Evolutionary conservation across 768 basidiomycete genomes (phyloP).

Genomic region (Amanita rubescens): DNA sequence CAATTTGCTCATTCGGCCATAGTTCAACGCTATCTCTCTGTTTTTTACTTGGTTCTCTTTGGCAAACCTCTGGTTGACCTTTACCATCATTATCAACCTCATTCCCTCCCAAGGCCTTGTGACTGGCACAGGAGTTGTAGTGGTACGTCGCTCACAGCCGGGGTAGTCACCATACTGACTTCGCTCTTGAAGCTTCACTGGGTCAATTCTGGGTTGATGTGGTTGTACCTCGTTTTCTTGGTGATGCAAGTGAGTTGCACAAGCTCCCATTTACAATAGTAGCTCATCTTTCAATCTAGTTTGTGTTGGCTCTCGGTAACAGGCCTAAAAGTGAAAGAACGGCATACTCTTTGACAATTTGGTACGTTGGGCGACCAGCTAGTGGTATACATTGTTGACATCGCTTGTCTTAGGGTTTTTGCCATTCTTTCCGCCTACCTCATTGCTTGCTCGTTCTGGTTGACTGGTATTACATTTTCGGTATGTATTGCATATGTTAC

Average conservation of each 20-base stretch:
- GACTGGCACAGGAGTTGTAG: background rate
- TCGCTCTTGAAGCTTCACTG: conserved; percentile 38
- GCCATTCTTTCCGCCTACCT: conserved; percentile 80
- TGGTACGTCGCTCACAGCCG: conserved; percentile 59
- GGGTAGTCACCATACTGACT: conserved; percentile 45
- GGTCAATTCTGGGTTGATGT: conserved; percentile 77
- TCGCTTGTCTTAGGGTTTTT: conserved; percentile 53
- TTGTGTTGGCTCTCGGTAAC: conserved; percentile 59
- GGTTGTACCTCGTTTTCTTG: conserved; percentile 85
- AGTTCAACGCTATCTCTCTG: conserved; percentile 83
- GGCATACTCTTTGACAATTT: conserved; percentile 67
- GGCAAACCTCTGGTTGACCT: conserved; percentile 90
- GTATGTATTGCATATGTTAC: conserved; percentile 31
- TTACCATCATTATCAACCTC: conserved; percentile 90
- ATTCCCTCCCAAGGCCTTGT: conserved; percentile 46
- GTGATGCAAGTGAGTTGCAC: conserved; percentile 43
- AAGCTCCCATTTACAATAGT: background rate
- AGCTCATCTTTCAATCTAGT: conserved; percentile 11
- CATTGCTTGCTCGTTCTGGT: conserved; percentile 77
- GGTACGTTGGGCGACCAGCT: conserved; percentile 28
- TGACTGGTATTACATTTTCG: conserved; percentile 72
- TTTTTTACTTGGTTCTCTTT: conserved; percentile 91
- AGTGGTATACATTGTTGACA: background rate
- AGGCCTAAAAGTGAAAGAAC: conserved; percentile 83
- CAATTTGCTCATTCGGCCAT: background rate